Percentiles rank a stretch among this genome's conserved stretches.
Conservation (phyloP, 345 rosid species). For the Lepidium africanum region DNA sequence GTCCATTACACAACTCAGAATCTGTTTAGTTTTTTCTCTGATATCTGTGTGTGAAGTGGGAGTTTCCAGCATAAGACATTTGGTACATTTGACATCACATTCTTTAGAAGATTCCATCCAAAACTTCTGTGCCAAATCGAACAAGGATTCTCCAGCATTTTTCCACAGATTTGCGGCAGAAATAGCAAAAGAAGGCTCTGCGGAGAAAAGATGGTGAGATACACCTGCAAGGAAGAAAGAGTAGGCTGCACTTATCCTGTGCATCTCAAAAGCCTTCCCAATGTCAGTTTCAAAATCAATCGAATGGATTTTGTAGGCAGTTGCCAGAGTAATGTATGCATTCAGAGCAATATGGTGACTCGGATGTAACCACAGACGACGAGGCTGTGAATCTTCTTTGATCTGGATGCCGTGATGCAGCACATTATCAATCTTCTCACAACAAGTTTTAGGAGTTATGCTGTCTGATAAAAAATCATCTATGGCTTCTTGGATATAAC, state of each 20-base stretch:
- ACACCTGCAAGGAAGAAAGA: constrained; percentile 62
- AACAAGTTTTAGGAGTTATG: constrained; percentile 47
- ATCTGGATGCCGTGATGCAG: constrained; percentile 34
- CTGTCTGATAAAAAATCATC: constrained; percentile 43
- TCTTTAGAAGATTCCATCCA: not conserved
- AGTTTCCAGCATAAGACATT: constrained; percentile 34
- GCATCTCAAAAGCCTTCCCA: constrained; percentile 34
- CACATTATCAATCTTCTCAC: constrained; percentile 52
- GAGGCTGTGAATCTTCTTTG: constrained; percentile 19
- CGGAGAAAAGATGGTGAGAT: constrained; percentile 39
- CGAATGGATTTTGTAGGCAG: constrained; percentile 55
- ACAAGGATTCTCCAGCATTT: constrained; percentile 59
- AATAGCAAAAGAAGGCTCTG: constrained; percentile 51
- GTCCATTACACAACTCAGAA: constrained; percentile 39
- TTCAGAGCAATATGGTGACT: constrained; percentile 51
- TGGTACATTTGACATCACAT: constrained; percentile 28
- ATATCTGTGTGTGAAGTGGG: constrained; percentile 20
- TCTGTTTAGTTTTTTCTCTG: constrained; percentile 18
- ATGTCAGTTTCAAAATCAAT: constrained; percentile 21
- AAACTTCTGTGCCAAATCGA: constrained; percentile 34
- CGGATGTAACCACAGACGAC: constrained; percentile 40
- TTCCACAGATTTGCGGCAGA: constrained; percentile 58
- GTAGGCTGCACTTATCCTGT: constrained; percentile 58
- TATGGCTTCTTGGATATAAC: constrained; percentile 42
- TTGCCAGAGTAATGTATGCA: constrained; percentile 57